phyloP scores from a whole-genome alignment of 352 stramenopile species.

The Aphanomyces euteiches region DNA sequence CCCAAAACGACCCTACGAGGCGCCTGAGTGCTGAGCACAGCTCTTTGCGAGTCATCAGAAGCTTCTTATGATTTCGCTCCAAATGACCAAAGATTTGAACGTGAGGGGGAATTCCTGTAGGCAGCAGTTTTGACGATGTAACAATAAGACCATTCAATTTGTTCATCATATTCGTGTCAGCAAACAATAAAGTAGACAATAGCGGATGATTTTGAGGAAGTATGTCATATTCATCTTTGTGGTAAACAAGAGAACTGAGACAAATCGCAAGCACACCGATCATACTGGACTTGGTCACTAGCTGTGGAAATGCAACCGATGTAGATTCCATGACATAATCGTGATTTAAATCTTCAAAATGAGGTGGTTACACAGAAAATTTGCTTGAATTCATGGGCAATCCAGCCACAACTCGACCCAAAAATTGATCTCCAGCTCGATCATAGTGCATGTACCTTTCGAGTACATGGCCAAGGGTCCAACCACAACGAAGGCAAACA shows the following conservation, averaged over 20 bases:
- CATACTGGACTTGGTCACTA: neutral
- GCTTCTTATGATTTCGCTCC: no score
- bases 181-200: neutral
- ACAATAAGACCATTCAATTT: no score
- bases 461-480: constrained; percentile 18
- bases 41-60: no score
- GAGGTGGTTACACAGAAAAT: constrained; percentile 21
- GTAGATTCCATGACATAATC: neutral
- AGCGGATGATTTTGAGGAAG: neutral
- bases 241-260: neutral
- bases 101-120: no score
- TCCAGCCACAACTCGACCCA: constrained; percentile 10
- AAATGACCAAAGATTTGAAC: no score
- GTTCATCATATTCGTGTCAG: no score
- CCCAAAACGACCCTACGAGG: no score
- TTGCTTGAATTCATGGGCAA: constrained; percentile 16
- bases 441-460: constrained; percentile 28
- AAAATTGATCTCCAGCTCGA: constrained; percentile 15
- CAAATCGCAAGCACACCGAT: neutral
- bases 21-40: no score
- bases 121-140: no score
- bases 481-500: constrained; percentile 25
- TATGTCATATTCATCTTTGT: neutral
- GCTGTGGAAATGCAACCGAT: neutral
- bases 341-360: neutral